These are phyloP conservation scores for Magnusiomyces tetraspermus DNA, from an alignment of 1,139 yeast species.

Conservation along the genomic window DNA sequence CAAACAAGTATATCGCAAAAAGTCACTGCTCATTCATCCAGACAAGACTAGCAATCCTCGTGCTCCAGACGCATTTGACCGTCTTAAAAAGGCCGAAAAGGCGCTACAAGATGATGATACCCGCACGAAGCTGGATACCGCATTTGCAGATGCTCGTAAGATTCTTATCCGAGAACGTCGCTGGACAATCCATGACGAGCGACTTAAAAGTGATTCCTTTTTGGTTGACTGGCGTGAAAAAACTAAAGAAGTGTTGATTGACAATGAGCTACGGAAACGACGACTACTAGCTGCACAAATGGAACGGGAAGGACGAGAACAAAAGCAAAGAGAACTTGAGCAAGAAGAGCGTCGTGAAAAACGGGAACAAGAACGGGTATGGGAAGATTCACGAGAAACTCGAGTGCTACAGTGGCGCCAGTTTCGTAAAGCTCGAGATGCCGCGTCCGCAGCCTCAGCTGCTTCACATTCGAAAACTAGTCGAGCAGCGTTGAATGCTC, in stretches of 20 bases:
- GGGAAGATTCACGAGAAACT: conserved; percentile 56
- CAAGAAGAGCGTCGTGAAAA: conserved; percentile 35
- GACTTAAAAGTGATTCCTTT: conserved; percentile 36
- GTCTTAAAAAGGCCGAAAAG: conserved; percentile 35
- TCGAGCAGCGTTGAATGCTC: background rate
- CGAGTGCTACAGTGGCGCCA: conserved; percentile 56
- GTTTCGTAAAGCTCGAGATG: conserved; percentile 40
- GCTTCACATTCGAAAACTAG: conserved; percentile 3
- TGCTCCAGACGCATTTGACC: conserved; percentile 58
- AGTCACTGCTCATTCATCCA: conserved; percentile 59
- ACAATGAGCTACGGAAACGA: conserved; percentile 37
- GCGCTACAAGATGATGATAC: conserved; percentile 30
- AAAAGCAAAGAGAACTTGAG: conserved; percentile 34
- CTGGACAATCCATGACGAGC: conserved; percentile 35
- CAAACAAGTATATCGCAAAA: conserved; percentile 45
- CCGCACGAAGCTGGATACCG: conserved; percentile 34
- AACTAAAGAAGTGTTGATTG: conserved; percentile 38
- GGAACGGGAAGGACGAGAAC: conserved; percentile 37
- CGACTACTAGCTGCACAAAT: conserved; percentile 33
- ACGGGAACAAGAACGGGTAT: conserved; percentile 39
- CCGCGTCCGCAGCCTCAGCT: conserved; percentile 24
- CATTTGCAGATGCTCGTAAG: conserved; percentile 38
- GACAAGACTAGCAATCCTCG: conserved; percentile 48
- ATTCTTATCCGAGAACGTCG: conserved; percentile 39
- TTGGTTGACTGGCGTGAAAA: conserved; percentile 34